These are phyloP conservation scores for Starmerella apicola DNA, from an alignment of 805 yeast genomes.

Conservation along the genomic window DNA sequence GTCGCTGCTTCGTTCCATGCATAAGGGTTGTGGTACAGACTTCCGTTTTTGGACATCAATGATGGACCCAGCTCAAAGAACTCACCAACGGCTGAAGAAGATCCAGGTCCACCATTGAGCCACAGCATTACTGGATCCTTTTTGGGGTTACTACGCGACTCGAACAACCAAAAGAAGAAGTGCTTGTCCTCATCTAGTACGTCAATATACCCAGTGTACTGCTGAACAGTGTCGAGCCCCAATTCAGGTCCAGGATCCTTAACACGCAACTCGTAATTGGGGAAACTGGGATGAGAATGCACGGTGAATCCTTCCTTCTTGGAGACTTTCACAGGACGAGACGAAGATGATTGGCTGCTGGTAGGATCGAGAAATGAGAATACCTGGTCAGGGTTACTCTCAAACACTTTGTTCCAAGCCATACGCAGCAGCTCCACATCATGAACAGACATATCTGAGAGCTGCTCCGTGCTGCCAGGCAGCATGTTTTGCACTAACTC, in stretches of 20 bases:
- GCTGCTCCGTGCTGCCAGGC: background rate
- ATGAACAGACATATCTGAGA: constrained; percentile 1
- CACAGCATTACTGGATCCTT: constrained; percentile 78
- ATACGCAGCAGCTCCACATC: constrained; percentile 3
- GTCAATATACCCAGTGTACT: constrained; percentile 66
- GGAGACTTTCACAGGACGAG: constrained; percentile 10
- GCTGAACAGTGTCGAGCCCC: constrained; percentile 72
- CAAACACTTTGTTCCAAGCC: constrained; percentile 8
- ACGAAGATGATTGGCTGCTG: constrained; percentile 4
- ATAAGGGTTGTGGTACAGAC: constrained; percentile 69
- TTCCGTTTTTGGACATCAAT: constrained; percentile 51
- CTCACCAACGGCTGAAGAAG: constrained; percentile 82
- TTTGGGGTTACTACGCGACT: constrained; percentile 68
- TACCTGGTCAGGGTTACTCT: constrained; percentile 5
- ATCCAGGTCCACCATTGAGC: constrained; percentile 98
- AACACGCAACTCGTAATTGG: constrained; percentile 46
- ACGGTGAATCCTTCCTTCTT: constrained; percentile 12
- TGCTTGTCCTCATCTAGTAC: constrained; percentile 78
- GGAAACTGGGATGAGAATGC: constrained; percentile 17
- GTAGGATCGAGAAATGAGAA: constrained; percentile 4
- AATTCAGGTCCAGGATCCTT: constrained; percentile 46
- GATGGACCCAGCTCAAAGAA: constrained; percentile 92
- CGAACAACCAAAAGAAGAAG: constrained; percentile 87
- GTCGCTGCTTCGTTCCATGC: constrained; percentile 92
- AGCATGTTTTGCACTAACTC: constrained; percentile 6